A percentile compares a stretch with the other conserved stretches of the same genome.
Evolutionary conservation across 768 basidiomycete species (phyloP).

Genomic region (Lentinula detonsa): DNA sequence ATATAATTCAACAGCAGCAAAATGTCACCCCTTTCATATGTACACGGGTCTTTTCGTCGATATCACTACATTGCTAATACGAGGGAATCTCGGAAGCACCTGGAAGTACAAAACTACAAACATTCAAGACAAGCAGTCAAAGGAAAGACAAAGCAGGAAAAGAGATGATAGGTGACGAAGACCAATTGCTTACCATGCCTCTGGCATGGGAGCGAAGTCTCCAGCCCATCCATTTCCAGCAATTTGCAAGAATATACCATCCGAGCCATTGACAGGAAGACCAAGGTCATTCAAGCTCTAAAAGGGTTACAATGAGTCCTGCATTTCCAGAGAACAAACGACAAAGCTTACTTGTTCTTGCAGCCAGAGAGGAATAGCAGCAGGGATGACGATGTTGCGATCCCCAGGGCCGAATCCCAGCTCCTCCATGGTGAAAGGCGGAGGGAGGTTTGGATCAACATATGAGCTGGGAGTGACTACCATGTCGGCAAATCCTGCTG

Average conservation of each 20-base stretch:
- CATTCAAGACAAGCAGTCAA: slow-evolving; percentile 1
- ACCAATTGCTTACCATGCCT: slow-evolving; percentile 61
- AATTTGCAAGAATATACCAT: slow-evolving; percentile 83
- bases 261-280: slow-evolving; percentile 85
- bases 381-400: slow-evolving; percentile 61
- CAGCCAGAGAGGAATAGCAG: slow-evolving; percentile 84
- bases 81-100: slow-evolving; percentile 3
- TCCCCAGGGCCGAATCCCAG: slow-evolving; percentile 58
- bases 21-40: background rate
- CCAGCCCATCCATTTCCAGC: slow-evolving; percentile 71
- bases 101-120: slow-evolving; percentile 1
- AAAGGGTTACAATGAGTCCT: background rate
- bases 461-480: slow-evolving; percentile 51
- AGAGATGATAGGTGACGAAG: background rate
- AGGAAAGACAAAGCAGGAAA: background rate
- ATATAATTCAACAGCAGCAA: background rate
- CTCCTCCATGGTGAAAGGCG: slow-evolving; percentile 81
- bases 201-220: slow-evolving; percentile 72
- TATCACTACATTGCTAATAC: background rate
- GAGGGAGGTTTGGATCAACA: slow-evolving; percentile 45
- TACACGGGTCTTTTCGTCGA: background rate
- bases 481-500: slow-evolving; percentile 49
- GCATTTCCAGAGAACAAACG: slow-evolving; percentile 8
- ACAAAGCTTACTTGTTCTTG: slow-evolving; percentile 69
- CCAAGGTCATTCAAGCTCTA: slow-evolving; percentile 88